Base-by-base conservation (phyloP, 2,329 filamentous ascomycete species). In the Diaporthe ampelina region DNA sequence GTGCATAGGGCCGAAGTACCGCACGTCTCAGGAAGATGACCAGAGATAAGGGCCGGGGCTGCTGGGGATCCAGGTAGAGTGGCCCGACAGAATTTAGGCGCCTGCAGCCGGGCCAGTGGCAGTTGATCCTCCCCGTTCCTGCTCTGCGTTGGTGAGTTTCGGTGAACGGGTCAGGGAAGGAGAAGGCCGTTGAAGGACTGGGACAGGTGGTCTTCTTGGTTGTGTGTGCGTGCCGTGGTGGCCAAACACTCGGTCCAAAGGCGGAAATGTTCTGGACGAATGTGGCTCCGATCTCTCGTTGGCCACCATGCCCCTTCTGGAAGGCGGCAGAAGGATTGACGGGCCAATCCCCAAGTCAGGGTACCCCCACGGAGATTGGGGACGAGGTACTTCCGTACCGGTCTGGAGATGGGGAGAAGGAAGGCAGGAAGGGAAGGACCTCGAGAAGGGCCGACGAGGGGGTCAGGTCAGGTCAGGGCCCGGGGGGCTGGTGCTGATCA, bases 311-410 rank as follows among this genome's bases (percentile, higher is more conserved):
- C 63, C 32, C 13, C 48, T 68, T 68, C 48, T 54, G 48, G 63
- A 68, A 54, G 63, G 63, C 63, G 63, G 63, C 63, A n/a, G 63
- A 40, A 68, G 45, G 43, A 68, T 40, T 54, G 48, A 40, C 63
- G 63, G 63, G 48, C 21, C 43, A 48, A 52, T 17, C 61, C 61
- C 61, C 45, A 67, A 11, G 45, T 21, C 7, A 52, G 45, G 61
- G 45, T 45, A 68, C 32, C 63, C 63, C 45, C 61, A 52, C 61
- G 63, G 63, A 68, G 32, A 68, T 68, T 68, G 45, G 63, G 63
- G 63, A 68, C 19, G 45, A 68, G 40, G 63, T 54, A 26, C n/a
- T 52, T 52, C 45, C 45, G 45, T 50, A 52, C 63, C 63, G 63
- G 63, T 68, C 32, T 68, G 63, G 63, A 52, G 43, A 26, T 35